Base-by-base conservation (phyloP, 2,329 filamentous ascomycete species). In the Pseudopyricularia cyperi region DNA sequence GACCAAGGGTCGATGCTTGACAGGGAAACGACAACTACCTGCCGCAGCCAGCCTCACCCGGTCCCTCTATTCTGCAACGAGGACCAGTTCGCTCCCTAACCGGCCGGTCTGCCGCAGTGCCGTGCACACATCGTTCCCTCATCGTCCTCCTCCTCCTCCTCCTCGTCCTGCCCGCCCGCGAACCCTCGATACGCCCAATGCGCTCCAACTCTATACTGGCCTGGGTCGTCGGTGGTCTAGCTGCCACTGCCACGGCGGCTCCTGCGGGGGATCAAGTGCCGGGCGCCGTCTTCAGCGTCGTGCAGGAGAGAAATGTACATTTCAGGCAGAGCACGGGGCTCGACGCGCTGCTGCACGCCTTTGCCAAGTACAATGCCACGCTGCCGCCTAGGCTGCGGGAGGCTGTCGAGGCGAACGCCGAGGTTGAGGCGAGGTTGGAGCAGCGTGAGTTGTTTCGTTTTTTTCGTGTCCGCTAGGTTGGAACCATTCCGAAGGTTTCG, bases 331-430 rank as follows among this genome's bases (percentile, higher is more conserved):
- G 14, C 7, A 46, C 19, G 3, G 52, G 52, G n/a, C 48, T 53
- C 4, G 47, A 53, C 8, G 52, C 52, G 3, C 42, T 53, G 15
- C n/a, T 53, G 30, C 34, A 61, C 48, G 60, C 60, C 22, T 68
- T 66, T 56, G 54, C 53, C 55, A 68, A 68, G 59, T 66, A 63
- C 44, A 62, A 63, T 24, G 57, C 57, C 7, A 53, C 60, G 11
- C 47, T 67, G 2, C 63, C 65, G 1, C 57, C 57, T 30, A 54
- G 55, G 7, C 57, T 65, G 7, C 53, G 54, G 42, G 50, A 35
- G 14, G 60, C 59, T 28, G 55, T 63, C 35, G 52, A 56, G 52
- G 55, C 44, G n/a, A 50, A 53, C 30, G 8, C 24, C 15, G 30
- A 42, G 2, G 15, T 34, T 9, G 11, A 15, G n/a, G 30, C 12